A percentile compares a stretch with the other conserved stretches of the same genome.
Evolutionary conservation across 2,329 filamentous ascomycete genomes (phyloP).

Genomic region (Penicillium nordicum): DNA sequence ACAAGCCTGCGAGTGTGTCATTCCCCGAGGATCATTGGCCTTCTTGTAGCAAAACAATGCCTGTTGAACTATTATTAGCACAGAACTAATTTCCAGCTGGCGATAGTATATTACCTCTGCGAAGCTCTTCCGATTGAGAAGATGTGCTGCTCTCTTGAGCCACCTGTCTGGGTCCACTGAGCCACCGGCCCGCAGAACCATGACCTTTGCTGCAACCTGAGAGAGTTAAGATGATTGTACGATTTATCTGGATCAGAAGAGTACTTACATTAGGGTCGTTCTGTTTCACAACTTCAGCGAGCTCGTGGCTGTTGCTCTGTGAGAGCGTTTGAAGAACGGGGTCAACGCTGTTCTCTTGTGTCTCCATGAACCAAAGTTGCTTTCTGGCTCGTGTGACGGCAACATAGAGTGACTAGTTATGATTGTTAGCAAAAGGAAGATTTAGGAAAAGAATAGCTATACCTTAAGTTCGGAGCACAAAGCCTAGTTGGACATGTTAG

Average conservation of each 20-base stretch:
- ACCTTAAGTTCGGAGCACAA: constrained; percentile 17
- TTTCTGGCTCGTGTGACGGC: constrained; percentile 29
- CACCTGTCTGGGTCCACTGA: constrained; percentile 21
- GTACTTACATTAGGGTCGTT: constrained; percentile 9
- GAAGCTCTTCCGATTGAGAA: constrained; percentile 23
- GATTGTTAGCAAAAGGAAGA: background rate
- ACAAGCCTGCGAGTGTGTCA: constrained; percentile 11
- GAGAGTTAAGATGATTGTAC: background rate
- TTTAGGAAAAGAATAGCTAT: background rate
- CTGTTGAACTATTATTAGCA: background rate
- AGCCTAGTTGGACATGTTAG: constrained; percentile 8
- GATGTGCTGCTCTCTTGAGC: constrained; percentile 18
- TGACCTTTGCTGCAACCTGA: constrained; percentile 14
- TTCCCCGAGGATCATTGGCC: constrained; percentile 11
- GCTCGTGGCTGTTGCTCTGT: background rate
- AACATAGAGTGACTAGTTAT: constrained; percentile 30
- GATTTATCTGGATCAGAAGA: background rate
- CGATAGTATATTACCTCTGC: constrained; percentile 14
- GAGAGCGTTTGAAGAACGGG: constrained; percentile 17
- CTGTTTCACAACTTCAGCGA: constrained; percentile 19
- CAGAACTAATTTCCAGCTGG: too few species aligned
- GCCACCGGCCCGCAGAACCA: constrained; percentile 19
- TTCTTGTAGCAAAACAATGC: constrained; percentile 18
- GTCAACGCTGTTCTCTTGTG: constrained; percentile 6
- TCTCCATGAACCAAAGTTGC: constrained; percentile 25